phyloP scores from a whole-genome alignment of 371 early-diverging fungal species.

The Lichtheimia corymbifera region DNA sequence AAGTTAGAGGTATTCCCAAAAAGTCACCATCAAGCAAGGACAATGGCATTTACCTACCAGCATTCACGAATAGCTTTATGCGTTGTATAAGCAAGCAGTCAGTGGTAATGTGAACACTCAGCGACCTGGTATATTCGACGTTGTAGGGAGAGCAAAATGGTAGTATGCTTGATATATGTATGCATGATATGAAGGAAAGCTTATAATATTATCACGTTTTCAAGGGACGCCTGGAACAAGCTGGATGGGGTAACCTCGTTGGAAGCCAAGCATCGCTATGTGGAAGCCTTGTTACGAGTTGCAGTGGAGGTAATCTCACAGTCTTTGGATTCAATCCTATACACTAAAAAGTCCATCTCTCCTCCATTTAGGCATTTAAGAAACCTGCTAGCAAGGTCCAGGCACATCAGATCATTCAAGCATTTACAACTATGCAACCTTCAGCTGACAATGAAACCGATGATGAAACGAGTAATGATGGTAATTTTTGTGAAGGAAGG shows the following conservation, averaged over 20 bases:
- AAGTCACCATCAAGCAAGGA: background rate
- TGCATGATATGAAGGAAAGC: background rate
- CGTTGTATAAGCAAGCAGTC: conserved; percentile 50
- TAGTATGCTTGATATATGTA: conserved; percentile 8
- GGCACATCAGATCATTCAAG: conserved; percentile 48
- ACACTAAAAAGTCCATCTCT: background rate
- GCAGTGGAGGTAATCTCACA: conserved; percentile 17
- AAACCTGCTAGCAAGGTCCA: conserved; percentile 42
- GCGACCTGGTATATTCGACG: conserved; percentile 51
- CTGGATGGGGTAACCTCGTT: conserved; percentile 20
- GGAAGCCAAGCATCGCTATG: conserved; percentile 35
- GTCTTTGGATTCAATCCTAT: no score
- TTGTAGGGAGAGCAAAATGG: conserved; percentile 53
- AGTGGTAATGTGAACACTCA: conserved; percentile 35
- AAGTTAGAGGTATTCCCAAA: conserved; percentile 35
- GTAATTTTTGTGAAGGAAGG: background rate
- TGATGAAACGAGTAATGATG: conserved; percentile 7
- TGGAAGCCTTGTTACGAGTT: conserved; percentile 27
- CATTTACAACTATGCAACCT: conserved; percentile 33
- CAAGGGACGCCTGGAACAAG: conserved; percentile 30
- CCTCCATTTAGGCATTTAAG: conserved; percentile 32
- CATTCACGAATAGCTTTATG: conserved; percentile 32
- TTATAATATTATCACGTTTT: background rate
- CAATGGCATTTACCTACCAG: no score
- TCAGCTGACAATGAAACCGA: conserved; percentile 18